Evolutionary conservation across 1,139 yeast species (phyloP), one percentile per base, ranked within the genome.

Genomic region (Kazachstania sp.): DNA sequence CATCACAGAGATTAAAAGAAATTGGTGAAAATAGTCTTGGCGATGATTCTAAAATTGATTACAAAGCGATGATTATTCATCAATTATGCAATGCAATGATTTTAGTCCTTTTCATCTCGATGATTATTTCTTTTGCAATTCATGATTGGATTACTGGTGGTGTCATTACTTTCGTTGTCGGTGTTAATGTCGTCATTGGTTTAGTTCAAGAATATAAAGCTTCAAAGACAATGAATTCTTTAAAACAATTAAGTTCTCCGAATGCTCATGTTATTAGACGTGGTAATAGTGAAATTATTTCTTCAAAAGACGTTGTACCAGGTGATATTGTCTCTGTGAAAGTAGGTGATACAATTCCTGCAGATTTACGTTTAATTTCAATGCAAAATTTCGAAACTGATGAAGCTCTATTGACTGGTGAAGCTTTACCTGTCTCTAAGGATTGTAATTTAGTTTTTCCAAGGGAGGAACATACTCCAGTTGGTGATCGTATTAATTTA

Each of bases 341-440:
- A 41, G 95, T 88, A 46, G 98, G 98, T 56, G 98, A 92, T 67
- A 77, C 96, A 49, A 80, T 92, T 44, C 98, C 98, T 1, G 98
- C 98, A 0, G 98, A 92, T 67, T 71, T 92, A 44, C 76, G 98
- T 56, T 71, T 92, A 50, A 74, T 82, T 3, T 81, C 81, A 48
- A 78, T 92, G 1, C 83, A 79, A 31, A 90, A 88, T 59, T 74
- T 92, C 54, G 73, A 83, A 45, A 81, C 94, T 49, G 97, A 92
- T 67, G 98, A 94, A 68, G 82, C 95, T 62, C 83, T 88, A 61
- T 74, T 92, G 57, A 92, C 99, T 1, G 99, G 99, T 49, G 99
- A 92, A 68, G 86, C 92, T 37, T 73, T 81, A 41, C 97, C 97
- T 0, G 94, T 87, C 3, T 72, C 73, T 51, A 92, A 92, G 61